phyloP scores from a whole-genome alignment of 805 yeast genomes.

The Kluyveromyces siamensis region DNA sequence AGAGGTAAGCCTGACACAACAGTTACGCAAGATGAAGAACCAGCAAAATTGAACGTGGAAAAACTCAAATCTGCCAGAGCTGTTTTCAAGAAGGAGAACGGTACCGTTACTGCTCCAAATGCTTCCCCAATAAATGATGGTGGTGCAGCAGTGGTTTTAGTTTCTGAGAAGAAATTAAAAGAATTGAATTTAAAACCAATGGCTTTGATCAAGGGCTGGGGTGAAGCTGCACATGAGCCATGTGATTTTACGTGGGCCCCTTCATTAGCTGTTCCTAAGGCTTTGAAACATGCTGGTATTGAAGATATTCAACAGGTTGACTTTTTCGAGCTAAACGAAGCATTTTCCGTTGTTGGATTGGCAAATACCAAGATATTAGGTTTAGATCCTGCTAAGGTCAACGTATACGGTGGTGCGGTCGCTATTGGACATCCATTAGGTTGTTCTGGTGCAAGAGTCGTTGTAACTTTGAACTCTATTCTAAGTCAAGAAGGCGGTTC shows the following conservation, averaged over 20 bases:
- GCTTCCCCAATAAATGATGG: conserved; percentile 97
- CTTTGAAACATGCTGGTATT: conserved; percentile 76
- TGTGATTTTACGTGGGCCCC: conserved; percentile 96
- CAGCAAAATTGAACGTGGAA: conserved; percentile 62
- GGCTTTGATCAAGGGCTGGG: conserved; percentile 89
- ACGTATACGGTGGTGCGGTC: conserved; percentile 93
- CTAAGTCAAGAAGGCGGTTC: conserved; percentile 79
- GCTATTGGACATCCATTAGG: conserved; percentile 95
- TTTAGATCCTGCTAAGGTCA: conserved; percentile 58
- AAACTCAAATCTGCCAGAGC: conserved; percentile 81
- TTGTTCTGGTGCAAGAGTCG: conserved; percentile 90
- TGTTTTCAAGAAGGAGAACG: conserved; percentile 87
- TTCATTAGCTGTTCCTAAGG: conserved; percentile 90
- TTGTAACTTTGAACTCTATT: conserved; percentile 76
- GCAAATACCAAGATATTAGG: conserved; percentile 72
- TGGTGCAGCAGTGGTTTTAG: conserved; percentile 89
- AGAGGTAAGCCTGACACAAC: conserved; percentile 82
- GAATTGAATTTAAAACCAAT: conserved; percentile 84
- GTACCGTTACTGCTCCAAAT: conserved; percentile 95
- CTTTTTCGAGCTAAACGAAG: conserved; percentile 94
- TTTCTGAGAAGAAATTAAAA: conserved; percentile 73
- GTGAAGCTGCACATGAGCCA: conserved; percentile 96
- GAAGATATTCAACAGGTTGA: conserved; percentile 56
- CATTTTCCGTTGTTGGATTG: conserved; percentile 92
- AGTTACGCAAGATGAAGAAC: conserved; percentile 78